Percentiles rank a stretch among this genome's conserved stretches.
These are phyloP conservation scores for Ustilago hordei DNA, from an alignment of 1,284 basidiomycete genomes.

Conservation along the genomic window DNA sequence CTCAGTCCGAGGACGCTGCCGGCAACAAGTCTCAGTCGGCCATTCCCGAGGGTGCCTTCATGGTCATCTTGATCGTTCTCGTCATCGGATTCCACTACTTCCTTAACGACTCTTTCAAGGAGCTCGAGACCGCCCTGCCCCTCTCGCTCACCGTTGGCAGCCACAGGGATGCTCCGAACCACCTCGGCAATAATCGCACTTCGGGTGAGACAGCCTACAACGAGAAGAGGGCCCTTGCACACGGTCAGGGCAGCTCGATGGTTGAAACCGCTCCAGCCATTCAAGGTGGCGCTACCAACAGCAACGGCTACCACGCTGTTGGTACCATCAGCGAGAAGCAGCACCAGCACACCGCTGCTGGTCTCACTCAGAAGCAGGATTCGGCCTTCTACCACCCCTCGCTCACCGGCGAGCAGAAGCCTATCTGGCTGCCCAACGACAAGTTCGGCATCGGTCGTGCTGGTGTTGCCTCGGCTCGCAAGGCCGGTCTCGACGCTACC, in stretches of 20 bases:
- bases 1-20: conserved; percentile 50
- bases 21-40: conserved; percentile 49
- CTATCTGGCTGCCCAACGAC: conserved; percentile 68
- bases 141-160: conserved; percentile 49
- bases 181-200: conserved; percentile 26
- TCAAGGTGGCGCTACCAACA: conserved; percentile 13
- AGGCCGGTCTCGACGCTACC: conserved; percentile 62
- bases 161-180: conserved; percentile 15
- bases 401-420: conserved; percentile 59
- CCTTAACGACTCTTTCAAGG: conserved; percentile 68
- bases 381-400: conserved; percentile 64
- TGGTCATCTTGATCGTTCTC: conserved; percentile 83
- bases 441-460: conserved; percentile 63
- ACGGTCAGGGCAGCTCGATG: conserved; percentile 17
- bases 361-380: conserved; percentile 32
- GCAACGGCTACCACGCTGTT: conserved; percentile 32
- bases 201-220: conserved; percentile 49
- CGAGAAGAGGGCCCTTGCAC: conserved; percentile 49
- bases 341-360: conserved; percentile 10
- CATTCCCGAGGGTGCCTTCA: conserved; percentile 74
- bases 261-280: conserved; percentile 21
- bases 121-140: conserved; percentile 59
- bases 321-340: conserved; percentile 14
- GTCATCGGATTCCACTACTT: conserved; percentile 75
- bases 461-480: conserved; percentile 56